Conservation (phyloP, 179 eudicot genomes). For the Sideroxylon spinosum region DNA sequence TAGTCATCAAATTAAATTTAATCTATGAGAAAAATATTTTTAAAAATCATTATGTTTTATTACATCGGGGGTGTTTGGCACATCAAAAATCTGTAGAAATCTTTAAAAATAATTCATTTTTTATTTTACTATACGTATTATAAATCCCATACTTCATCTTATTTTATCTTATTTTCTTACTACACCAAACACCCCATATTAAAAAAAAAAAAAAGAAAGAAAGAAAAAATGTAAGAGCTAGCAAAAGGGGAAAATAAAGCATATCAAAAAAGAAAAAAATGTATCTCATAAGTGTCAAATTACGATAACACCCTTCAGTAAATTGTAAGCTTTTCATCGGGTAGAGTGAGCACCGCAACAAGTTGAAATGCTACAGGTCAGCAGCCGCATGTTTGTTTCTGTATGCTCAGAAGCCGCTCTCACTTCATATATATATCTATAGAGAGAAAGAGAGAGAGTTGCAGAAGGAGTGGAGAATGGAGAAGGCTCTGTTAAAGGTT, state of each 20-base stretch:
- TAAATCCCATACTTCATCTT: too few relatives aligned
- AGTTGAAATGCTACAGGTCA: background rate
- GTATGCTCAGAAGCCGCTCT: background rate
- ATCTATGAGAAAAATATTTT: too few relatives aligned
- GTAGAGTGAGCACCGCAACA: background rate
- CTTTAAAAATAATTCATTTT: too few relatives aligned
- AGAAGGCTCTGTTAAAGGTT: constrained; percentile 66
- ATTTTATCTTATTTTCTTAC: too few relatives aligned
- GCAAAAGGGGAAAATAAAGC: background rate
- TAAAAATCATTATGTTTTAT: too few relatives aligned
- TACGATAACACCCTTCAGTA: background rate
- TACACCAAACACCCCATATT: too few relatives aligned
- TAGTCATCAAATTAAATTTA: too few relatives aligned
- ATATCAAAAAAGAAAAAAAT: background rate
- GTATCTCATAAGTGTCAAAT: background rate
- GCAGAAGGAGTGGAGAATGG: constrained; percentile 34
- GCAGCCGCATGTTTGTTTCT: background rate
- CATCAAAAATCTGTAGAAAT: too few relatives aligned
- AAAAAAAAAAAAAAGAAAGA: background rate
- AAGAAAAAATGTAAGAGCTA: background rate
- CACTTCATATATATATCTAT: background rate
- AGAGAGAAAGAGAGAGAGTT: constrained; percentile 9
- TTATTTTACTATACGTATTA: too few relatives aligned
- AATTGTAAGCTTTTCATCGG: background rate
- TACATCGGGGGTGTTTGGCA: too few relatives aligned